Base-by-base conservation (phyloP, 2,329 filamentous ascomycete genomes). In the Aureobasidium mangrovei region DNA sequence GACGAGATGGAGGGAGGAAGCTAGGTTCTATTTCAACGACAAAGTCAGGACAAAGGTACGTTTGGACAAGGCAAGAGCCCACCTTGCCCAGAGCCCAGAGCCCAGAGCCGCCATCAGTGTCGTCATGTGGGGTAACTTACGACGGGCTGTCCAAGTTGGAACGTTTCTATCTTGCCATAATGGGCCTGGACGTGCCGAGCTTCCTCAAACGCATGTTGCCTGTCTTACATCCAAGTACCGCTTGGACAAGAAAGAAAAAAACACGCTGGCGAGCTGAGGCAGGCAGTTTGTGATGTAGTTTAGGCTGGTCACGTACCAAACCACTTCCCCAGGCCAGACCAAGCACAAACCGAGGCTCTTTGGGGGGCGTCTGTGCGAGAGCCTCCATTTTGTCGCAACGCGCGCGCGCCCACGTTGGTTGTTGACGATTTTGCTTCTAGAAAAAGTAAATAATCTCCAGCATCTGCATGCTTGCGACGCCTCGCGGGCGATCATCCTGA, bases 371-470 rank as follows among this genome's bases (percentile, higher is more conserved):
- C 47, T 40, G 47, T 51, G 47, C 47, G 38, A 41, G 32, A 35
- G 29, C 29, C 29, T 18, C 18, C 18, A 18, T 18, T 18, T 18
- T 18, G 18, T 18, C 18, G 18, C 18, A 18, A 18, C 18, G 18
- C 18, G 18, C 9, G 33, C 45, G 27, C 32, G 24, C 12, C 10
- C 33, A 29, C 33, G 45, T 39, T 48, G 38, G 4, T 26, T 42
- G 18, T 51, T 33, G 47, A 18, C 18, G 18, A 42, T 27, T 35
- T 51, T 51, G 38, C 47, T 51, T 51, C 47, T 42, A 51, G 47
- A 51, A 51, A 51, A 51, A 51, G 47, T 42, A 51, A 51, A 42
- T 42, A 51, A 28, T 33, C 27, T 7, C 38, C 10, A 51, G 18
- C 38, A 12, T 24, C 47, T 41, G 38, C 47, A 51, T 51, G 47